phyloP scores from a whole-genome alignment of 345 rosid species.

The Physaria fendleri region DNA sequence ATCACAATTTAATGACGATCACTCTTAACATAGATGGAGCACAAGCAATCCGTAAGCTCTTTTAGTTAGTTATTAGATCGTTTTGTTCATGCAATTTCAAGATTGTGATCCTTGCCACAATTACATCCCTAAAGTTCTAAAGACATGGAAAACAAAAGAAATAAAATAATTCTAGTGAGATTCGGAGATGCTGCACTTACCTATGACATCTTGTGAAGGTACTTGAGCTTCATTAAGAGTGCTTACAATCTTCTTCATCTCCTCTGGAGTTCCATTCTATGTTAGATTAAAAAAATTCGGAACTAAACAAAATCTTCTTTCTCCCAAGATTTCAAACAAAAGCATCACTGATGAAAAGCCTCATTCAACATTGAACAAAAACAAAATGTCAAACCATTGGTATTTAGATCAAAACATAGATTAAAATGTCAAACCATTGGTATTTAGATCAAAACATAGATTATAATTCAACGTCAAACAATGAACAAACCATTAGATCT shows the following conservation, averaged over 20 bases:
- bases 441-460: background rate
- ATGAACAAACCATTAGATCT: background rate
- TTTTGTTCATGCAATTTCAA: too few relatives aligned
- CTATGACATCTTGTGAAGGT: constrained; percentile 73
- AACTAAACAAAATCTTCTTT: too few relatives aligned
- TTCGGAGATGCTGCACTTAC: constrained; percentile 31
- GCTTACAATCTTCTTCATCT: constrained; percentile 83
- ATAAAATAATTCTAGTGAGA: background rate
- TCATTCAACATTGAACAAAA: background rate
- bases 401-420: too few relatives aligned
- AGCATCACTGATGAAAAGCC: background rate
- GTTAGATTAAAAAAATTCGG: background rate
- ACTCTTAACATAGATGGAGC: background rate
- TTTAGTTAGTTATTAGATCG: too few relatives aligned
- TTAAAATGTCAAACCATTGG: too few relatives aligned
- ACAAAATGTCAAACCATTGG: background rate
- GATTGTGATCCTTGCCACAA: too few relatives aligned
- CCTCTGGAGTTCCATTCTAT: constrained; percentile 84
- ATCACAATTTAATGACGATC: background rate
- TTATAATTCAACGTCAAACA: too few relatives aligned
- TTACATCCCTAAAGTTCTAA: background rate
- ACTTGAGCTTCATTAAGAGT: constrained; percentile 61
- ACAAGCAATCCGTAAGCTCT: too few relatives aligned
- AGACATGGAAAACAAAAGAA: background rate
- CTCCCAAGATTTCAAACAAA: too few relatives aligned